Base-by-base conservation (phyloP, 1,284 basidiomycete species). In the Trichosporon sp. region DNA sequence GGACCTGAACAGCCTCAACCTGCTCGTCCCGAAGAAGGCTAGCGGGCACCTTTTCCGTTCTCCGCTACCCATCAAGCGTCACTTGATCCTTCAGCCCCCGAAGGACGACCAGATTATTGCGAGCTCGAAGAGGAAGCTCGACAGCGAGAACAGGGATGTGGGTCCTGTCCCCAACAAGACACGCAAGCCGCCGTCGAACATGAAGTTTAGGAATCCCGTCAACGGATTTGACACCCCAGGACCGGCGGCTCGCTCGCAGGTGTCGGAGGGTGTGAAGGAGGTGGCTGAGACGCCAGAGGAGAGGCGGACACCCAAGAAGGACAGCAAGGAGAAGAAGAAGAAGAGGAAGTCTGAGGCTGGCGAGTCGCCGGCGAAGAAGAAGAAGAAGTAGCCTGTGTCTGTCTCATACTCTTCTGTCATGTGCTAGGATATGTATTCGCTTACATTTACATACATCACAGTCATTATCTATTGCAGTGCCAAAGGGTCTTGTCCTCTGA, bases 191-290 rank as follows among this genome's bases (percentile, higher is more conserved):
- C 49, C 25, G 3, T 8, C 27, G 3, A 29, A 29, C 49, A 54
- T 79, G 59, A 79, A 79, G 65, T 78, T 79, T 67, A 69, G 77
- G 21, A 79, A 78, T 65, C 62, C 64, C 7, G 71, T 72, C 2
- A 72, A 59, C 33, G 77, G 77, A 1, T 76, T 72, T 19, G 66
- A 71, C 46, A 77, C 77, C 0, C 70, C 73, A 3, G 77, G 77
- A 0, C 76, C 76, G 1, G 58, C 25, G 4, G 65, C 34, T 21
- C 61, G 23, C 37, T 3, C 19, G 61, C 58, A 40, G 60, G 13
- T 25, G 29, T 19, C 25, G 32, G 19, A n/a, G 13, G 56, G 36
- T 16, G 54, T 21, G 34, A 34, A 33, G 46, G 58, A 65, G 63
- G 36, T 56, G 33, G 56, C 60, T 21, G 65, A 67, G 58, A n/a